These are phyloP conservation scores for Amphibolis antarctica DNA, from an alignment of 106 monocot genomes.

Conservation along the genomic window DNA sequence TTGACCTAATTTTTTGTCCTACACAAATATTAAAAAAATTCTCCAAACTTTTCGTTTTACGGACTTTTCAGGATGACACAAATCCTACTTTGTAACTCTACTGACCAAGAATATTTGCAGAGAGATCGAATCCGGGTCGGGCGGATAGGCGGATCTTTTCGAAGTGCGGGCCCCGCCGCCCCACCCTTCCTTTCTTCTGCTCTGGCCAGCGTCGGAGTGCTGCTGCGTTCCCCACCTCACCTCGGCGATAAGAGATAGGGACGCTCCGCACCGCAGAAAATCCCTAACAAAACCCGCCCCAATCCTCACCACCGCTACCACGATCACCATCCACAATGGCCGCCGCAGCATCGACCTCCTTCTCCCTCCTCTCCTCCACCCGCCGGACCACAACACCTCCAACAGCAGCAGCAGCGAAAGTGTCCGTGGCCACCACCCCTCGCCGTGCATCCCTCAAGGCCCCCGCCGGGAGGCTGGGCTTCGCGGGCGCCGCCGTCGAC, in stretches of 20 bases:
- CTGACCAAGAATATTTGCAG: no score
- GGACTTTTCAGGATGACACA: no score
- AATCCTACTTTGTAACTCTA: no score
- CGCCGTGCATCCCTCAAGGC: slow-evolving; percentile 1
- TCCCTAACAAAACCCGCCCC: not conserved
- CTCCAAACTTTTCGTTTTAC: no score
- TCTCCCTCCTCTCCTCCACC: slow-evolving; percentile 34
- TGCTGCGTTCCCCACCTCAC: slow-evolving; percentile 9
- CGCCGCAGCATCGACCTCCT: slow-evolving; percentile 36
- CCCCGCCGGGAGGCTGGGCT: slow-evolving; percentile 25
- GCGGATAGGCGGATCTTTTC: no score
- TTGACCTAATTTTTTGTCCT: no score
- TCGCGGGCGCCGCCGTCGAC: slow-evolving; percentile 37
- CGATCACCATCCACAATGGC: slow-evolving; percentile 28
- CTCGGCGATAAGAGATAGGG: slow-evolving; percentile 11
- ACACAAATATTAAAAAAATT: no score
- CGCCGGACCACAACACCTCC: slow-evolving; percentile 7
- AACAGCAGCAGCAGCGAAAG: no score
- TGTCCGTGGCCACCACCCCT: slow-evolving; percentile 4
- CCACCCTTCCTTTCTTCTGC: no score
- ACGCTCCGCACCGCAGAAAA: not conserved
- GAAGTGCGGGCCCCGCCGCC: no score
- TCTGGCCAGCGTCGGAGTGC: no score
- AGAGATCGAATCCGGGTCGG: no score
- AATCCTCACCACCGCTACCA: not conserved